Percentiles rank a stretch among this genome's conserved stretches.
Evolutionary conservation across 441 rosid genomes (phyloP).

Genomic region (Euphorbia schlechtendalii): DNA sequence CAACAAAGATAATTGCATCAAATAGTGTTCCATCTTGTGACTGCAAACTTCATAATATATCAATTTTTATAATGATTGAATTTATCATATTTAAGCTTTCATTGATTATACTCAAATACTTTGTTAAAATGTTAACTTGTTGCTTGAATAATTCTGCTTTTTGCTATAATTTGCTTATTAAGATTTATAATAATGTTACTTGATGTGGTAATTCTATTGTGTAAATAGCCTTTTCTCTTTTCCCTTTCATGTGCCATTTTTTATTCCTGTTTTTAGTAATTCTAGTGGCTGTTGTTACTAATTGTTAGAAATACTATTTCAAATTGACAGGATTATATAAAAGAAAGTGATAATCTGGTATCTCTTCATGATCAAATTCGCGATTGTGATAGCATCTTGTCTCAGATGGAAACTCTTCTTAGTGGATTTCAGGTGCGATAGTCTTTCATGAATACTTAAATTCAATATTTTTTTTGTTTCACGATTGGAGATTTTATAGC

Average conservation of each 20-base stretch:
- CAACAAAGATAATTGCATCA: too few relatives aligned
- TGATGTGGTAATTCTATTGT: neutral
- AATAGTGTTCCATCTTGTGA: neutral
- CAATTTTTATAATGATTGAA: neutral
- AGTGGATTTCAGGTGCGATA: constrained; percentile 90
- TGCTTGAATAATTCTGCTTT: neutral
- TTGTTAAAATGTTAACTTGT: neutral
- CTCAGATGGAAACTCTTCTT: constrained; percentile 97
- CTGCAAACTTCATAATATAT: neutral
- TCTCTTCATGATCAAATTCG: constrained; percentile 97
- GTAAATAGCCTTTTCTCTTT: neutral
- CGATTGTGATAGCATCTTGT: constrained; percentile 85
- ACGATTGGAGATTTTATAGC: neutral
- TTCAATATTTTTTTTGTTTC: neutral
- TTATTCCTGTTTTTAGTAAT: constrained; percentile 6
- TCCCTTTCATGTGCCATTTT: neutral
- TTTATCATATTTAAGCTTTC: neutral
- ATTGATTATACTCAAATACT: neutral
- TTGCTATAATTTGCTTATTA: neutral
- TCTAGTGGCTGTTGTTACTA: neutral
- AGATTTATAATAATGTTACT: neutral
- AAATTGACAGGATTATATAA: constrained; percentile 76
- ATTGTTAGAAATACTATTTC: constrained; percentile 9
- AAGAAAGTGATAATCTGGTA: constrained; percentile 92
- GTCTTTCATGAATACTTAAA: neutral